A percentile compares a stretch with the other conserved stretches of the same genome.
Evolutionary conservation across 495 filamentous ascomycete species (phyloP).

Genomic region (Hypoxylon rickii): DNA sequence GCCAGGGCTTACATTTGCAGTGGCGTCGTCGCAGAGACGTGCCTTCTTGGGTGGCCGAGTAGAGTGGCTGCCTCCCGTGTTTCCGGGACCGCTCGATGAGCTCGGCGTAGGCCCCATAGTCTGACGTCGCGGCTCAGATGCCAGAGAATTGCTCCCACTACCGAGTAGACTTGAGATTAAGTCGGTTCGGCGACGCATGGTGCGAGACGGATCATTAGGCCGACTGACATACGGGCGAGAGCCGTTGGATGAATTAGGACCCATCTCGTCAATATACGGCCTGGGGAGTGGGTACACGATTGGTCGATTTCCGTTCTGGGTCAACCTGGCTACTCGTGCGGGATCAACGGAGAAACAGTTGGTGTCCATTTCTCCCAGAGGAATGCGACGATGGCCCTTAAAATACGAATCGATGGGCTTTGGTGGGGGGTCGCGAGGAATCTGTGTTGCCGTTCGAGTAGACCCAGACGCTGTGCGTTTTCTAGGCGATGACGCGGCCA

Average conservation of each 20-base stretch:
- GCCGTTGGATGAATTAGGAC: background rate
- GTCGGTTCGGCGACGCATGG: constrained; percentile 46
- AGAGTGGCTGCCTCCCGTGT: background rate
- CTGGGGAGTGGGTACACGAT: constrained; percentile 54
- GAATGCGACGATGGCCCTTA: constrained; percentile 68
- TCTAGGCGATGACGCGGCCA: constrained; percentile 39
- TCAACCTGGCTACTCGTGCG: constrained; percentile 29
- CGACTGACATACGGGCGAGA: constrained; percentile 31
- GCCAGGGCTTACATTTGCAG: constrained; percentile 13
- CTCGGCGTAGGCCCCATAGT: constrained; percentile 30
- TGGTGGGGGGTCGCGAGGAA: constrained; percentile 53
- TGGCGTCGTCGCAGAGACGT: constrained; percentile 49
- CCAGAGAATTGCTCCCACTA: constrained; percentile 14
- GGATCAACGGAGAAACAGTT: constrained; percentile 68
- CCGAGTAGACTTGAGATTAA: constrained; percentile 45
- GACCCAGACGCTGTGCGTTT: constrained; percentile 45
- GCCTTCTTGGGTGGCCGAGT: constrained; percentile 54
- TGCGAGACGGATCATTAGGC: constrained; percentile 19
- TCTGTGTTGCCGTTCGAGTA: constrained; percentile 19
- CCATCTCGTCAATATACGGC: constrained; percentile 47
- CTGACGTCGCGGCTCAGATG: constrained; percentile 41
- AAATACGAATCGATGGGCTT: constrained; percentile 81
- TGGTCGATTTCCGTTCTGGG: constrained; percentile 39
- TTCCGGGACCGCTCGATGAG: constrained; percentile 24
- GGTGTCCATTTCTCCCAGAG: constrained; percentile 83